Conservation (phyloP, 83 land plant genomes). For the Diphasiastrum complanatum region DNA sequence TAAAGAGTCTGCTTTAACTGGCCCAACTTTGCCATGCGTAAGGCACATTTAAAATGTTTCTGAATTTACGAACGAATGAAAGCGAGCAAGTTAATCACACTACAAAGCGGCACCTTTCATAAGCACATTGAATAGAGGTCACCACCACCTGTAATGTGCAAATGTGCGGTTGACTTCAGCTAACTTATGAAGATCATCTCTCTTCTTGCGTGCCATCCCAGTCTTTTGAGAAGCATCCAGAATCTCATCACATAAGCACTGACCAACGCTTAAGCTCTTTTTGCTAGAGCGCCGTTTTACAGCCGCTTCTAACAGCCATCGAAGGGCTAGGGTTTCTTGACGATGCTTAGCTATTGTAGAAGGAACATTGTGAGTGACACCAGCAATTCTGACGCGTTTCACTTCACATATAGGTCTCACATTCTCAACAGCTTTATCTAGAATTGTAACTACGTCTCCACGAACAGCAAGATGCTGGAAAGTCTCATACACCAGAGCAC, state of each 20-base stretch:
- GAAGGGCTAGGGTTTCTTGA: constrained; percentile 3
- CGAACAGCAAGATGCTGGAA: constrained; percentile 1
- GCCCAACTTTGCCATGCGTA: too few species aligned
- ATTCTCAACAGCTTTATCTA: constrained; percentile 6
- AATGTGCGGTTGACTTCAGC: constrained; percentile 12
- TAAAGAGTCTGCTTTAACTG: too few species aligned
- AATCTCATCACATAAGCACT: constrained; percentile 3
- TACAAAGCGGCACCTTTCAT: too few species aligned
- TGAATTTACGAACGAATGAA: too few species aligned
- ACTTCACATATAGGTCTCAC: constrained; percentile 12
- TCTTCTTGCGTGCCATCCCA: constrained; percentile 5
- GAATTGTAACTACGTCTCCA: constrained; percentile 4
- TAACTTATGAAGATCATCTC: constrained; percentile 12
- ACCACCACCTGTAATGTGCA: constrained; percentile 15
- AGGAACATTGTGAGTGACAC: constrained; percentile 8
- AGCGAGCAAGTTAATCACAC: too few species aligned
- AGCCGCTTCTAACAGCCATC: constrained; percentile 8
- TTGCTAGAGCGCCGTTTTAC: not conserved
- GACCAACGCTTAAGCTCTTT: not conserved
- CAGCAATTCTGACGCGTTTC: not conserved
- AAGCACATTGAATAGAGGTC: too few species aligned
- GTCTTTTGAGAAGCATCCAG: constrained; percentile 8
- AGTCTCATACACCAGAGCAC: not conserved
- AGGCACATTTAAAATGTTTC: too few species aligned
- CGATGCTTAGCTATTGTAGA: not conserved